Evolutionary conservation across 2,329 filamentous ascomycete species (phyloP).

Genomic region (Xylaria sp.): DNA sequence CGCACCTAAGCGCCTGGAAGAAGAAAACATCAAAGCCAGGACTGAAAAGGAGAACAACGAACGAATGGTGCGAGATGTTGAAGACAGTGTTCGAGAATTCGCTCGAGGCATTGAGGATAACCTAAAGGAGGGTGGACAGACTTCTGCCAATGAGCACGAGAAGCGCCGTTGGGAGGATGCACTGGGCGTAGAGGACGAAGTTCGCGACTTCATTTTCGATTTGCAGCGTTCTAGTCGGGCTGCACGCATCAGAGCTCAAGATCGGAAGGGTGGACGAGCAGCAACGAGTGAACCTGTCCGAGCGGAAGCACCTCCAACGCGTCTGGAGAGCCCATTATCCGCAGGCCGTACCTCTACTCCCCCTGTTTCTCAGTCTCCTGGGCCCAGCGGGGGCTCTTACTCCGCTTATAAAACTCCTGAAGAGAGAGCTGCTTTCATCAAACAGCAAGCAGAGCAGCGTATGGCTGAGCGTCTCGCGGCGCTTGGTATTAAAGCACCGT

Average conservation of each 20-base stretch:
- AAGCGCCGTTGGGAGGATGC: conserved; percentile 94
- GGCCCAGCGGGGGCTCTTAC: conserved; percentile 69
- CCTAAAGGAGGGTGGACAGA: conserved; percentile 80
- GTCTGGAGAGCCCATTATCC: conserved; percentile 59
- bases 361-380: conserved; percentile 48
- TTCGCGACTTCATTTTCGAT: conserved; percentile 98
- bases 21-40: conserved; percentile 80
- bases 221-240: conserved; percentile 85
- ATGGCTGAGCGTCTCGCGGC: conserved; percentile 97
- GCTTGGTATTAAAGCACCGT: conserved; percentile 84
- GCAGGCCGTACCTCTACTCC: conserved; percentile 62
- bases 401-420: conserved; percentile 88
- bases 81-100: conserved; percentile 93
- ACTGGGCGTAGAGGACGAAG: conserved; percentile 93
- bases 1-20: conserved; percentile 83
- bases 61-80: conserved; percentile 94
- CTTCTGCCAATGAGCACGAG: conserved; percentile 84
- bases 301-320: conserved; percentile 52
- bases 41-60: conserved; percentile 94
- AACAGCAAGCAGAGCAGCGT: conserved; percentile 93
- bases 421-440: conserved; percentile 93
- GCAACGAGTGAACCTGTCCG: conserved; percentile 51
- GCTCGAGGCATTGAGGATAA: conserved; percentile 82
- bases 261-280: conserved; percentile 53
- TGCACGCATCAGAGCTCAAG: conserved; percentile 68